Percentiles rank a stretch among this genome's conserved stretches.
Conservation (phyloP, 352 stramenopile genomes). For the Blastocystis sp. region DNA sequence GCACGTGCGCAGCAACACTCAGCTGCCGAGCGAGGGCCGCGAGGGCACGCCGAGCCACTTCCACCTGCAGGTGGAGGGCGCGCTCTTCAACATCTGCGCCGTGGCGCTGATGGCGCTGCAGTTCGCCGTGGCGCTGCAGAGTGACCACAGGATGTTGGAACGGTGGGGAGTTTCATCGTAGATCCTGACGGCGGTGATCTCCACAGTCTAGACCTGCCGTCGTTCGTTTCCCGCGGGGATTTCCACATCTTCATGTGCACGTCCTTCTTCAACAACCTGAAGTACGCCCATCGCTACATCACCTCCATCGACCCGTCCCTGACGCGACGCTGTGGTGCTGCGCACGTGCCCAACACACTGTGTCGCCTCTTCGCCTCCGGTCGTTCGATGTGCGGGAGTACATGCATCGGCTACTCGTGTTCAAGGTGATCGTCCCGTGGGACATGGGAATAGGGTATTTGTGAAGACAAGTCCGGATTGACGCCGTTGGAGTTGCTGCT, state of each 20-base stretch:
- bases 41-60: background rate
- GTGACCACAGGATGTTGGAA: conserved; percentile 32
- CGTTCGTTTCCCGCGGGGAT: conserved; percentile 42
- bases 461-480: background rate
- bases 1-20: background rate
- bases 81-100: conserved; percentile 32
- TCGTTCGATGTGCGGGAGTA: conserved; percentile 41
- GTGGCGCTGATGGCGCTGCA: conserved; percentile 33
- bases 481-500: conserved; percentile 14
- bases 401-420: conserved; percentile 12
- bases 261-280: conserved; percentile 3
- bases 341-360: conserved; percentile 12
- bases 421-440: background rate
- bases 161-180: background rate
- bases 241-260: conserved; percentile 67
- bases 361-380: conserved; percentile 29
- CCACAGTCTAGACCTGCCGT: conserved; percentile 55
- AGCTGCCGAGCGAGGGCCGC: background rate
- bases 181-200: conserved; percentile 35
- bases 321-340: background rate
- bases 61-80: conserved; percentile 17
- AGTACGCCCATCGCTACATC: conserved; percentile 21
- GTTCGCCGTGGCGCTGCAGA: background rate
- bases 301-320: background rate
- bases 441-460: background rate